Conservation (phyloP, 2,329 filamentous ascomycete species). For the Didymellaceae sp. region DNA sequence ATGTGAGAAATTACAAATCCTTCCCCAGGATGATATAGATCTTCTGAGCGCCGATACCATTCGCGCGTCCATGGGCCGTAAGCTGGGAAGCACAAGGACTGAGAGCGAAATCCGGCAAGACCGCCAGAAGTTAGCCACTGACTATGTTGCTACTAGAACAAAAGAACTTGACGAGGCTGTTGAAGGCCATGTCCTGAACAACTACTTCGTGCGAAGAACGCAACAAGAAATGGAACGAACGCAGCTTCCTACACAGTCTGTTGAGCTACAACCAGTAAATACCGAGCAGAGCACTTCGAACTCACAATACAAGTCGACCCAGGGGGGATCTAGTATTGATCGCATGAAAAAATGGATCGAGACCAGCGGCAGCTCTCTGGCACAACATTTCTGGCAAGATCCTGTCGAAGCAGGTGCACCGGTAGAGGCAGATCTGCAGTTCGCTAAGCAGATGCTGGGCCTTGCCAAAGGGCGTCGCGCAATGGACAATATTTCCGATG, state of each 20-base stretch:
- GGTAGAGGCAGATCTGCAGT: constrained; percentile 27
- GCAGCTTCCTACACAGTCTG: not conserved
- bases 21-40: constrained; percentile 51
- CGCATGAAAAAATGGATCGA: constrained; percentile 41
- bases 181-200: constrained; percentile 36
- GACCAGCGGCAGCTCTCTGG: constrained; percentile 30
- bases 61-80: constrained; percentile 52
- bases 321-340: constrained; percentile 35
- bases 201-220: constrained; percentile 37
- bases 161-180: constrained; percentile 29
- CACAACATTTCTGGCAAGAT: constrained; percentile 42
- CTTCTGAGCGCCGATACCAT: constrained; percentile 51
- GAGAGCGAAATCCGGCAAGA: constrained; percentile 23
- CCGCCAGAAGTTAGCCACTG: constrained; percentile 37
- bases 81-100: constrained; percentile 13
- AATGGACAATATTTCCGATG: constrained; percentile 32
- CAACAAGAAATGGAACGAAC: constrained; percentile 27
- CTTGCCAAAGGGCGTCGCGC: constrained; percentile 31
- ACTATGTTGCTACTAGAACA: constrained; percentile 26
- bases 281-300: not conserved
- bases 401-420: constrained; percentile 36
- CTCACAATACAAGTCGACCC: constrained; percentile 1
- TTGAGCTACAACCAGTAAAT: not conserved
- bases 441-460: constrained; percentile 26
- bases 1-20: constrained; percentile 38